Percentiles rank a stretch among this genome's conserved stretches.
Conservation (phyloP, 2,329 filamentous ascomycete species). For the Cercospora beticola region DNA sequence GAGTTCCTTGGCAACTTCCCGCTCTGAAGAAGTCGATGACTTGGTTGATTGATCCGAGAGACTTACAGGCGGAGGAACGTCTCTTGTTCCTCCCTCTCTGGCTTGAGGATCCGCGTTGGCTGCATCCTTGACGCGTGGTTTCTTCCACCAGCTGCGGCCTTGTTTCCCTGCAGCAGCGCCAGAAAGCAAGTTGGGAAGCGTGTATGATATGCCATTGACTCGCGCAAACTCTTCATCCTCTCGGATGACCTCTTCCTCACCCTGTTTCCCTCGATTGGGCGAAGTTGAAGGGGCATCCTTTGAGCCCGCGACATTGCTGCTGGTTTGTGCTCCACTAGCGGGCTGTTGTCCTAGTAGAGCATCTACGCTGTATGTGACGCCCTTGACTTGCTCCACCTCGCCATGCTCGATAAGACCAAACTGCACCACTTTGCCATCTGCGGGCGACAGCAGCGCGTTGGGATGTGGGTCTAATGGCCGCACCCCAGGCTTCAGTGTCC, state of each 20-base stretch:
- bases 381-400: slow-evolving; percentile 97
- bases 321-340: slow-evolving; percentile 49
- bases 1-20: slow-evolving; percentile 79
- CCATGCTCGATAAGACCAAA: slow-evolving; percentile 89
- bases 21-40: slow-evolving; percentile 69
- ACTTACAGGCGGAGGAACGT: slow-evolving; percentile 41
- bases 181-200: slow-evolving; percentile 80
- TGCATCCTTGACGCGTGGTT: slow-evolving; percentile 34
- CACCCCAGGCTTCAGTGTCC: slow-evolving; percentile 82
- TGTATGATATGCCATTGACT: slow-evolving; percentile 95
- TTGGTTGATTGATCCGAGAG: slow-evolving; percentile 66
- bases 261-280: slow-evolving; percentile 37
- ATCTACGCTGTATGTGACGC: slow-evolving; percentile 95
- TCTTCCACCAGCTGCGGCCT: slow-evolving; percentile 27
- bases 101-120: slow-evolving; percentile 19
- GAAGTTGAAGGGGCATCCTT: slow-evolving; percentile 40
- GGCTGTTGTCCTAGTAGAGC: slow-evolving; percentile 69
- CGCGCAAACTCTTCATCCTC: slow-evolving; percentile 89
- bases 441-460: slow-evolving; percentile 78
- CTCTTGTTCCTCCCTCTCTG: slow-evolving; percentile 20
- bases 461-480: slow-evolving; percentile 80
- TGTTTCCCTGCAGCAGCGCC: slow-evolving; percentile 48
- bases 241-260: slow-evolving; percentile 63
- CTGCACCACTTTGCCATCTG: slow-evolving; percentile 87
- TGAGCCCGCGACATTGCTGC: slow-evolving; percentile 38